Base-by-base conservation (phyloP, 2,329 filamentous ascomycete genomes). In the Xylaria sp. region DNA sequence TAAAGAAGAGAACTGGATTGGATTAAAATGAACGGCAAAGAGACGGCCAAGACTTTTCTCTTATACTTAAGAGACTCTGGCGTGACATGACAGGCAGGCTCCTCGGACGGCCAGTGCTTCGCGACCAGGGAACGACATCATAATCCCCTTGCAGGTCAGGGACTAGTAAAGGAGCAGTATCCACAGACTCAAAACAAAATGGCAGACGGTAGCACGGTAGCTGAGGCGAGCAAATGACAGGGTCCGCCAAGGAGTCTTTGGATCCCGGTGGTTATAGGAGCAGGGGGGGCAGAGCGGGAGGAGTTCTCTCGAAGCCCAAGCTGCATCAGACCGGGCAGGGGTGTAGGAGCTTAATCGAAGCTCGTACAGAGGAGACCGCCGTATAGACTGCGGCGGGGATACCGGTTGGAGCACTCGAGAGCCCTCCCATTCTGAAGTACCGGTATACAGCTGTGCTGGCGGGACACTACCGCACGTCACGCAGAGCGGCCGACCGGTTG, bases 181-280 rank as follows among this genome's bases (percentile, higher is more conserved):
- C 81, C 80, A 81, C 78, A 79, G 76, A 79, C 78, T 76, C 80
- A 80, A 82, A 83, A 82, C 82, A 74, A 76, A 75, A 76, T 79
- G 80, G 73, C 74, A 72, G 63, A 72, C 63, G 72, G 72, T 72
- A 72, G 70, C 76, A 75, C 76, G 75, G 75, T 66, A 71, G 76
- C 75, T 68, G 73, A 77, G 70, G 75, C 71, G 72, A 76, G 74
- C 73, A 73, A 73, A 74, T 76, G 76, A 78, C 73, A 77, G 73
- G 75, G 74, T 70, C 70, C 70, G 72, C 73, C 68, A 74, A 71
- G 74, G 71, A 72, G 73, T 56, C 41, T 15, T 37, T 52, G 28
- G 68, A 68, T 59, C 70, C 61, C 59, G 28, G 68, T 57, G 65
- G 61, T n/a, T 60, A 66, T 62, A 63, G 44, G 54, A 41, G 57